Base-by-base conservation (phyloP, 148 eudicot species). In the Oxyria digyna region DNA sequence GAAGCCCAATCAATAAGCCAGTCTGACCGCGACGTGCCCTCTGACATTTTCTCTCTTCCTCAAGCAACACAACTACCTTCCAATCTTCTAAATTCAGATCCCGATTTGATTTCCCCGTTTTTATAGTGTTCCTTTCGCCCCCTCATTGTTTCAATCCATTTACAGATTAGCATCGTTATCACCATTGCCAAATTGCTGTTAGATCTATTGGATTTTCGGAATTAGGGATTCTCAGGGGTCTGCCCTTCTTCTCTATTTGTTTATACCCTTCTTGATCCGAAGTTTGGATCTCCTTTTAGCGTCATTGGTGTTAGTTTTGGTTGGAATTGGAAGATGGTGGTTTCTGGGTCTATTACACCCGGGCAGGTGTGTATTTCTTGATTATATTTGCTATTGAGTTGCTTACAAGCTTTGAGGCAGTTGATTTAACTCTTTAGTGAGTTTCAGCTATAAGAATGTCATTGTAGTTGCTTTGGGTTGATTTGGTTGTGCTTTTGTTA, bases 361-460 rank as follows among this genome's bases (percentile, higher is more conserved):
- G 68, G 68, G 68, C 68, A 66, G 68, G 68, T 66, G 46, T 14
- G 46, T 37, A 15, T 38, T 37, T 66, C 45, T 66, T 41, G 68
- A 24, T 66, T 66, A 66, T 49, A 26, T 11, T 8, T 20, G 24
- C 26, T 49, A 20, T 6, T 49, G 9, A 49, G 55, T 49, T 49
- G 3, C 13, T 9, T 14, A n/a, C 18, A 50, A 50, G 57, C 57
- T 21, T 50, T 50, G 57, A 50, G 57, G 26, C 26, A 50, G 63
- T 15, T 11, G 63, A 57, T 29, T 54, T 11, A 57, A 6, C 63
- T 57, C n/a, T 62, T 8, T 62, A 38, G 8, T 35, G 38, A 35
- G 6, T 31, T 63, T 21, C 40, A 27, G 37, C 66, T 62, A 6
- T 27, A 13, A 12, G 67, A 32, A 63, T 15, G 33, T 21, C 7